phyloP scores from a whole-genome alignment of 2,329 filamentous ascomycete genomes.

The Penicillium sp. region DNA sequence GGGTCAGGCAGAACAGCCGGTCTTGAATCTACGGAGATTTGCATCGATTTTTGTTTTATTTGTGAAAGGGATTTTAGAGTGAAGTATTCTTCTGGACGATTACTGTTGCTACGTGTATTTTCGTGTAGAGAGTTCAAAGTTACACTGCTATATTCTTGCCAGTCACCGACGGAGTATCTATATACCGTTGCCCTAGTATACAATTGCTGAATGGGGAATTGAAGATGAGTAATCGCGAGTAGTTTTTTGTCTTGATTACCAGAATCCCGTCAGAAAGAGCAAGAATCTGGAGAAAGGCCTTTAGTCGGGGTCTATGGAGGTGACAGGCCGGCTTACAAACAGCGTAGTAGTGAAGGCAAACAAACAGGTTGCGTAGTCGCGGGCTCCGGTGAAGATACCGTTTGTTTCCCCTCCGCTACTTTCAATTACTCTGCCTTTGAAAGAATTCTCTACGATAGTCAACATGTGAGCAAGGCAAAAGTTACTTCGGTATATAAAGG shows the following conservation, averaged over 20 bases:
- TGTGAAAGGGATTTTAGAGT: no score
- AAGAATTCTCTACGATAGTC: not conserved
- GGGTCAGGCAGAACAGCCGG: not conserved
- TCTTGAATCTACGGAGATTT: no score
- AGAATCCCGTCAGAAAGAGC: no score
- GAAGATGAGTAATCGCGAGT: no score
- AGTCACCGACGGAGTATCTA: no score
- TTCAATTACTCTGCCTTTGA: not conserved
- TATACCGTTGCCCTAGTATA: no score
- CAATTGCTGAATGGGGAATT: no score
- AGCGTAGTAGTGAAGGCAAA: not conserved
- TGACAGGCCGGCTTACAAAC: not conserved
- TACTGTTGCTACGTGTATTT: not conserved
- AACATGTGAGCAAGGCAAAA: not conserved
- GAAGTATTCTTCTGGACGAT: no score
- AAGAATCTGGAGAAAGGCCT: not conserved
- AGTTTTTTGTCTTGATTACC: no score
- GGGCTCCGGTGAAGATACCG: not conserved
- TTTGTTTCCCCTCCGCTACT: not conserved
- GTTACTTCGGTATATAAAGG: not conserved
- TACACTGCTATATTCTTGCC: no score
- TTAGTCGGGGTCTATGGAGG: not conserved
- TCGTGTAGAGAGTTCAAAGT: not conserved
- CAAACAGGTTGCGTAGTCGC: not conserved
- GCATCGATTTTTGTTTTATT: no score